Evolutionary conservation across 805 yeast genomes (phyloP), one percentile per base, ranked within the genome.

Genomic region (Myxozyma neglecta): DNA sequence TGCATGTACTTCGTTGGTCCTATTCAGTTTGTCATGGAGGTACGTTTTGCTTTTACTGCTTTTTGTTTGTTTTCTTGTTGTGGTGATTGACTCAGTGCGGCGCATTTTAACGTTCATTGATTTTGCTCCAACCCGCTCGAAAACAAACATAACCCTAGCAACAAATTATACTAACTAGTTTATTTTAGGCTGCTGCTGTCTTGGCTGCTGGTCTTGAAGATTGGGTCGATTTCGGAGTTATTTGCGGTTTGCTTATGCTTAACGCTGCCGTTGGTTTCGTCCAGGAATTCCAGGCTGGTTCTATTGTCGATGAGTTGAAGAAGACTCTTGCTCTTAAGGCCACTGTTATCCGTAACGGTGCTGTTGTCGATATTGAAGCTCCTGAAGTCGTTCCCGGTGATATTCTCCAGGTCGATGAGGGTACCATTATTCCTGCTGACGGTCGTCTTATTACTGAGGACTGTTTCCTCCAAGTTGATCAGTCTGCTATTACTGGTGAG

Each of bases 141-240:
- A 39, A 11, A 20, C 4, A 14, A 48, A 10, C 40, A 24, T 18
- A 14, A 32, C 18, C 18, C 29, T 50, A 6, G 40, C 24, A 2
- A 5, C 10, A 5, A 20, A 9, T n/a, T 9, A 9, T 10, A 36
- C 54, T 48, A 34, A 57, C 54, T 14, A 6, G 39, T 6, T 35
- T 35, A 79, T 6, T 48, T 10, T 32, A 64, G 68, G 96, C 93
- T 74, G 97, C 97, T 74, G 96, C 97, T 71, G 84, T 90, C 69
- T 81, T 90, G 77, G 96, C 97, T 75, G 96, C 96, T 69, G 97
- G 96, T 86, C 83, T 90, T 73, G 90, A 90, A 81, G 97, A 92
- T 82, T 91, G 97, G 97, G 97, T 91, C 75, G 97, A 91, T 85
- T 91, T 91, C 83, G 97, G 97, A 85, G 97, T 91, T 77, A 91